Evolutionary conservation across 2,329 filamentous ascomycete species (phyloP).

Genomic region (Diplodia mutila): DNA sequence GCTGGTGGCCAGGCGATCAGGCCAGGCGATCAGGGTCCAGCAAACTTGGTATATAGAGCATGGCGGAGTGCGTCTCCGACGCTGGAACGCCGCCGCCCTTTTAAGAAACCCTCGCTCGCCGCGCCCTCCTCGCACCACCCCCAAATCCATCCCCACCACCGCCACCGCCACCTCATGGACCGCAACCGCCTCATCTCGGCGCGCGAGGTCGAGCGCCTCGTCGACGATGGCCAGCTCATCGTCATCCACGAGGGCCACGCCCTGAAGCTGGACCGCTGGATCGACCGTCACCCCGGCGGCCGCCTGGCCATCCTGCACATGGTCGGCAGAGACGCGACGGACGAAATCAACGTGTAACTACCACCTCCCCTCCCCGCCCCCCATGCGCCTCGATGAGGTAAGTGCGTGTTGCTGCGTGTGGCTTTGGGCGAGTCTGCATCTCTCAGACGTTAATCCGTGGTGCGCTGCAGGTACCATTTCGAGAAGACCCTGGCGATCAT

Average conservation of each 20-base stretch:
- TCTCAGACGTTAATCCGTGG: neutral
- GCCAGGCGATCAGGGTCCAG: slow-evolving; percentile 14
- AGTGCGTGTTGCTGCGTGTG: neutral
- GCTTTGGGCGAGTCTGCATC: neutral
- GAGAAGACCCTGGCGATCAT: slow-evolving; percentile 58
- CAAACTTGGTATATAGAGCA: neutral
- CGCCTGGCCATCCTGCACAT: slow-evolving; percentile 63
- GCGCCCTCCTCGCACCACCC: neutral
- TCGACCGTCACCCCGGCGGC: slow-evolving; percentile 63
- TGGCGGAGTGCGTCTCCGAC: neutral
- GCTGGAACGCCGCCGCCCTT: neutral
- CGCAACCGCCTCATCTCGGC: slow-evolving; percentile 52
- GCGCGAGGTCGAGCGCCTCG: slow-evolving; percentile 54
- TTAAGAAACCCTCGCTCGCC: neutral
- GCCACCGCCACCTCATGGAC: no score
- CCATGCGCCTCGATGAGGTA: slow-evolving; percentile 1
- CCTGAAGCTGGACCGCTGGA: slow-evolving; percentile 62
- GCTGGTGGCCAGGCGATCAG: no score
- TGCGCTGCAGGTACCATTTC: slow-evolving; percentile 59
- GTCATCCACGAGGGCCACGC: slow-evolving; percentile 61
- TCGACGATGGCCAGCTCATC: slow-evolving; percentile 60
- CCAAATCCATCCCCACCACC: neutral
- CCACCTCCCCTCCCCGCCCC: neutral
- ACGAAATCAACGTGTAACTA: slow-evolving; percentile 62
- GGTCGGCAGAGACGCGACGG: slow-evolving; percentile 62